Evolutionary conservation across 2,329 filamentous ascomycete species (phyloP), one percentile per base, ranked within the genome.

Genomic region (Epicoccum nigrum): DNA sequence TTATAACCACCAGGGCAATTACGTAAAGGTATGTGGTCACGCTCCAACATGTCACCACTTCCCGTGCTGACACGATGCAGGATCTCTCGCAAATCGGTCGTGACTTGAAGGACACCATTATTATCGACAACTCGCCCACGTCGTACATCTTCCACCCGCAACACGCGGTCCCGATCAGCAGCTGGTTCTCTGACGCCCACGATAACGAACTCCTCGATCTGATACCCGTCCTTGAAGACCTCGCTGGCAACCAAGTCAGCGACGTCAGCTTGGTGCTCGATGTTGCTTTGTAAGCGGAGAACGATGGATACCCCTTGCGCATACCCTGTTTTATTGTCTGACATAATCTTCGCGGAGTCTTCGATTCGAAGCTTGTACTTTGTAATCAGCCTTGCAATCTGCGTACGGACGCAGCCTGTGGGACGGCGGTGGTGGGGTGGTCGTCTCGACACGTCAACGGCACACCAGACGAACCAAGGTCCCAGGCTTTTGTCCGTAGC

Each of bases 71-170:
- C 45, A 42, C 9, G 17, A 8, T 9, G 2, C 51, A 86, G 83
- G 94, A 99, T 72, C 84, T 99, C 47, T 97, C 94, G 38, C 94
- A 97, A 81, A 88, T 99, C 51, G 94, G 94, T 43, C 88, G 94
- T 60, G 92, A 97, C 73, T 84, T 99, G 49, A 90, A 91, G 74
- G 93, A 99, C 71, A 99, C 93, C 16, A 99, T 99, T 72, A 99
- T 99, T 74, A 99, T 99, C 69, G 94, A 99, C 79, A 99, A 99
- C 77, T 97, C 94, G 38, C 94, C 94, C 2, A 99, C 94, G 4
- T 97, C 93, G 11, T 99, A 99, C 79, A 97, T 99, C 68, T 99
- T 99, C 83, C 94, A 99, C 73, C 94, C 94, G 19, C 93, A 99
- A 79, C 94, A 99, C 74, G 94, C 94, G 55, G 93, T 99, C 41